Conservation (phyloP, 257 asterid species). For the Solanum virginianum region DNA sequence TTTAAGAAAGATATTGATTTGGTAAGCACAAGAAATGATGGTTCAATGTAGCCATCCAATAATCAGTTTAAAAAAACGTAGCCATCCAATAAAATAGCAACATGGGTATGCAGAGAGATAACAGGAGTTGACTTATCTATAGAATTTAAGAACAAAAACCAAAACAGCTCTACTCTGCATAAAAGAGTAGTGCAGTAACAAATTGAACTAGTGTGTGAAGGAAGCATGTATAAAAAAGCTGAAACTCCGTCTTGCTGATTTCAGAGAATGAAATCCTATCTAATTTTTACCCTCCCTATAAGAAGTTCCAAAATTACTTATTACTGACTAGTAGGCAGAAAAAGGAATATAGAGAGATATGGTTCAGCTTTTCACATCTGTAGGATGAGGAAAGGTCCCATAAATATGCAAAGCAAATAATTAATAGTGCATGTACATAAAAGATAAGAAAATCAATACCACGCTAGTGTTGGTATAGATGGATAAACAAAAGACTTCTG, state of each 20-base stretch:
- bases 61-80: not conserved
- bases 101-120: not conserved
- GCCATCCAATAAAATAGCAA: not conserved
- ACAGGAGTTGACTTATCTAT: not conserved
- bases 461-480: conserved; percentile 32
- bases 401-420: not conserved
- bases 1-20: not conserved
- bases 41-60: not conserved
- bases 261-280: not conserved
- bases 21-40: not conserved
- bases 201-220: not conserved
- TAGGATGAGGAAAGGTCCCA: not conserved
- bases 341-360: not conserved
- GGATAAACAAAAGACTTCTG: conserved; percentile 92
- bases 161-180: not conserved
- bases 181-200: not conserved
- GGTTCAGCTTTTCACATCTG: not conserved
- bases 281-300: not conserved
- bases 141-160: not conserved
- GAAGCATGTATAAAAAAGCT: not conserved
- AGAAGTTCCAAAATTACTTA: not conserved
- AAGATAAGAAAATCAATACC: conserved; percentile 33
- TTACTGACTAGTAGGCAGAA: not conserved
- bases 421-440: not conserved
- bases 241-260: not conserved